Evolutionary conservation across 1,284 basidiomycete species (phyloP).

Genomic region (Cryptococcus sp.): DNA sequence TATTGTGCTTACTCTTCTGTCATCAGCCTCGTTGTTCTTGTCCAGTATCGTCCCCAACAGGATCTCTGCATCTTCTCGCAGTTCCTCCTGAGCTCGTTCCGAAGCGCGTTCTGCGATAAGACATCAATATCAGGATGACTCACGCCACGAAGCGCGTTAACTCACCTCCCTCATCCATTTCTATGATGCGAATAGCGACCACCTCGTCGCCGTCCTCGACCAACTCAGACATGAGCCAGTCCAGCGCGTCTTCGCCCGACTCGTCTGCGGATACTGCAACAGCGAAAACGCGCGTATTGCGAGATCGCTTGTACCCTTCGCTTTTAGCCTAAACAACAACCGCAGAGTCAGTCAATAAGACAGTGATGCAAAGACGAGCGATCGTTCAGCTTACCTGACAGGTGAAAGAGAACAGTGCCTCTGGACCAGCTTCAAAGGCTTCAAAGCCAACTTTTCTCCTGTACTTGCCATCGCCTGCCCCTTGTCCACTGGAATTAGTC

Average conservation of each 20-base stretch:
- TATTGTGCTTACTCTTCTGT: slow-evolving; percentile 62
- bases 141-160: slow-evolving; percentile 7
- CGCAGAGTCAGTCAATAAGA: not conserved
- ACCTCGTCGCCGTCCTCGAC: slow-evolving; percentile 93
- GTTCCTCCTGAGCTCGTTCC: slow-evolving; percentile 65
- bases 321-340: slow-evolving; percentile 66
- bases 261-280: slow-evolving; percentile 89
- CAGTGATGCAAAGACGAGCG: not conserved
- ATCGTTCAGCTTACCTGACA: slow-evolving; percentile 48
- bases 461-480: slow-evolving; percentile 57
- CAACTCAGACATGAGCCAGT: slow-evolving; percentile 83
- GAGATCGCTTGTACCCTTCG: slow-evolving; percentile 74
- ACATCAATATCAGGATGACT: slow-evolving; percentile 11
- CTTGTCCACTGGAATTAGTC: slow-evolving; percentile 37
- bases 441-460: slow-evolving; percentile 86
- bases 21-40: slow-evolving; percentile 76
- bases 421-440: slow-evolving; percentile 68
- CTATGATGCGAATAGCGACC: slow-evolving; percentile 86
- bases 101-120: slow-evolving; percentile 62
- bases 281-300: slow-evolving; percentile 84
- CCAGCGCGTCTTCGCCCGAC: slow-evolving; percentile 77
- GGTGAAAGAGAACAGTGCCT: slow-evolving; percentile 54
- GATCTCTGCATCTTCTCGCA: slow-evolving; percentile 83
- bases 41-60: slow-evolving; percentile 79
- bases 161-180: slow-evolving; percentile 73